Evolutionary conservation across 306 rosid species (phyloP), one percentile per base, ranked within the genome.

Genomic region (Medicago lupulina): DNA sequence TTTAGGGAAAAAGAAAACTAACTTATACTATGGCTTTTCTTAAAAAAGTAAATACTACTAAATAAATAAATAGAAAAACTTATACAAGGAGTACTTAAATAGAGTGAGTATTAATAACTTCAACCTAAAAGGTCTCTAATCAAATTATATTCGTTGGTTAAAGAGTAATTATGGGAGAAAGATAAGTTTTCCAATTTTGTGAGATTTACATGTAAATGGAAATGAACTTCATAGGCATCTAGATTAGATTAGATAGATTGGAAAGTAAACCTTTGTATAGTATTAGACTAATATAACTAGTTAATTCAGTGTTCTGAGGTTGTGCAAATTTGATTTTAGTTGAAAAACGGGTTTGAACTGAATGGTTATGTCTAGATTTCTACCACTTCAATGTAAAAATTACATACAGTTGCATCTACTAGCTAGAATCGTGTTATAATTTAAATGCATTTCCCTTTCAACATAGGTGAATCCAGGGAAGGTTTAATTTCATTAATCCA

Each of bases 191-290:
- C 75, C n/a, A 14, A 14, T 79, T 73, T 5, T 25, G 50, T 2
- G 51, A 40, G 69, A 55, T 73, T 73, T 73, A 43, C 49, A 72
- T 79, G 67, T 17, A 51, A 79, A 79, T 51, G 78, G 64, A 64
- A 79, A 17, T 72, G 68, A 73, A 79, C 6, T 53, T 14, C 8
- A 1, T 41, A 39, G 77, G 49, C 51, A 28, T 25, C 69, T 18
- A 73, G 69, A 54, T 31, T 18, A 73, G 69, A 54, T 31, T 73
- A 79, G 15, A 54, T 3, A 34, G 2, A 41, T 17, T 13, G 69
- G 69, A 79, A 79, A 79, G 31, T 50, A 73, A 72, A n/a, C 14
- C 53, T 67, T 54, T 19, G 51, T 25, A 40, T 79, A 50, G 68
- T 8, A 64, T 43, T 79, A 4, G 61, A 16, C 18, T 31, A 47